Conservation (phyloP, 2,329 filamentous ascomycete species). For the Botrytis aclada region DNA sequence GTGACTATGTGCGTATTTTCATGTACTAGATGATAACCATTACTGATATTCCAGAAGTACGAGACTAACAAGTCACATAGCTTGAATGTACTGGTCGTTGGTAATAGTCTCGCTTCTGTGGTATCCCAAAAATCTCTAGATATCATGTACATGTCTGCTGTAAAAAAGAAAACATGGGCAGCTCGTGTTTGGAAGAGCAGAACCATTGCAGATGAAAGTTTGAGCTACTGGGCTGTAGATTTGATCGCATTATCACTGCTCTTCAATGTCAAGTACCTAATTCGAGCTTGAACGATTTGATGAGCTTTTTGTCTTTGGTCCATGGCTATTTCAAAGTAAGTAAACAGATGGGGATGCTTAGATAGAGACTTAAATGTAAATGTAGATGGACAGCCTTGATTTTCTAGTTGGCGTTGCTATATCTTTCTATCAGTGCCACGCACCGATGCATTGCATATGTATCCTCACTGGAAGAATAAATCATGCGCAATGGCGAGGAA, state of each 20-base stretch:
- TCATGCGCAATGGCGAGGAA: neutral
- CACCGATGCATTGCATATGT: neutral
- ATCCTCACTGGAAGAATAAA: neutral
- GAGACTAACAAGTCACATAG: neutral
- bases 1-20: neutral
- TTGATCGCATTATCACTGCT: neutral
- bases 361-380: neutral
- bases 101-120: too few relatives aligned
- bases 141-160: too few relatives aligned
- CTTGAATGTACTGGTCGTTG: too few relatives aligned
- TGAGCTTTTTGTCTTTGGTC: neutral
- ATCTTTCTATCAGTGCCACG: neutral
- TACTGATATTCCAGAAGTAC: neutral
- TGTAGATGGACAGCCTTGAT: neutral
- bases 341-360: neutral
- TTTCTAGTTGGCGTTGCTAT: neutral
- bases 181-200: neutral
- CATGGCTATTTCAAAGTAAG: neutral
- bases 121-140: too few relatives aligned
- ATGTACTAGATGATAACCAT: neutral
- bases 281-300: neutral
- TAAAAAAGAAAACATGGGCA: too few relatives aligned
- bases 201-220: neutral
- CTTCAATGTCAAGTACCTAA: neutral
- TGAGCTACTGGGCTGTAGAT: neutral